These are phyloP conservation scores for Paxillus ammoniavirescens DNA, from an alignment of 768 basidiomycete genomes.

Conservation along the genomic window DNA sequence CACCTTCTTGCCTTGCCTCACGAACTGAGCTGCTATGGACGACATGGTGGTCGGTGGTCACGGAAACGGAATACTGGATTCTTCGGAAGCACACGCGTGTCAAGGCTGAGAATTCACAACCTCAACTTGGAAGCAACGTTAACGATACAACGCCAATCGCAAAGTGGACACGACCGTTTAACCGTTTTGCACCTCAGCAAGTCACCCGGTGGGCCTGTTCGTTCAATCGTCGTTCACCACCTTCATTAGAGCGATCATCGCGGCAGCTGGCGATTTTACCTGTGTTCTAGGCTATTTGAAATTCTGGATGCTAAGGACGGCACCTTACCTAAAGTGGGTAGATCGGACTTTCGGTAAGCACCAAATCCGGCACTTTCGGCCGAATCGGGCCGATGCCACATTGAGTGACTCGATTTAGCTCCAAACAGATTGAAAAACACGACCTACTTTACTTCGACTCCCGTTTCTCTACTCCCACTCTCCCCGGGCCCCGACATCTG, in stretches of 20 bases:
- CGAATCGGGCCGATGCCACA: slow-evolving; percentile 16
- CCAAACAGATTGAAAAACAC: slow-evolving; percentile 7
- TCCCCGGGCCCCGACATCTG: not conserved
- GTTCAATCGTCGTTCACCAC: too few species aligned
- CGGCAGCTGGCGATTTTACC: too few species aligned
- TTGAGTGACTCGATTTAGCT: slow-evolving; percentile 21
- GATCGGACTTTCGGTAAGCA: slow-evolving; percentile 25
- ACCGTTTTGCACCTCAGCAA: too few species aligned
- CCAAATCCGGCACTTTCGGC: slow-evolving; percentile 17
- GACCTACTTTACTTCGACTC: not conserved
- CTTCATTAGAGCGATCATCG: too few species aligned
- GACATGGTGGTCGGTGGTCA: slow-evolving; percentile 26
- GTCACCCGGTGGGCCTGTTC: too few species aligned
- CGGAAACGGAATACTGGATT: slow-evolving; percentile 2
- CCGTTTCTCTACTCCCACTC: slow-evolving; percentile 5
- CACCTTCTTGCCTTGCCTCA: slow-evolving; percentile 48
- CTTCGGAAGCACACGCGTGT: not conserved
- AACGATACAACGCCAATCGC: too few species aligned
- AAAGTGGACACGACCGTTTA: too few species aligned
- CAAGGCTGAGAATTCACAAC: too few species aligned
- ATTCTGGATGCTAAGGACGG: not conserved
- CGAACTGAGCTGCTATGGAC: slow-evolving; percentile 38
- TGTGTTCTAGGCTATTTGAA: too few species aligned
- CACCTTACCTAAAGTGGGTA: not conserved
- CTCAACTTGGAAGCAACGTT: too few species aligned